Base-by-base conservation (phyloP, 495 filamentous ascomycete genomes). In the Pyronema domesticum region DNA sequence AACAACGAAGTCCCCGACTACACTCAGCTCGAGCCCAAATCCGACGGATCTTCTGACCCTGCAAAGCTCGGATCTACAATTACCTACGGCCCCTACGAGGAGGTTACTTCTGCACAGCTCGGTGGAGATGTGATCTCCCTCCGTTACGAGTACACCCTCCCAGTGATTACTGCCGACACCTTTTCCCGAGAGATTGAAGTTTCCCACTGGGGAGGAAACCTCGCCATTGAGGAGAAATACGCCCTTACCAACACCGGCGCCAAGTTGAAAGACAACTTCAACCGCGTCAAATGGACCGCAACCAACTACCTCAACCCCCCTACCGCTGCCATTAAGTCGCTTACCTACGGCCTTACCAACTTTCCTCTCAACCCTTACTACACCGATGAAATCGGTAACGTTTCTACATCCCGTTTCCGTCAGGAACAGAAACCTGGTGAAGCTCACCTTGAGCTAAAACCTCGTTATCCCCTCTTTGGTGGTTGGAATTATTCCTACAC, bases 401-500 rank as follows among this genome's bases (percentile, higher is more conserved):
- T 98, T 18, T 93, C 86, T 15, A 98, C 91, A 30, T 94, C 85
- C 53, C 78, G 79, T 61, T 98, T 88, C 74, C 77, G 91, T 54
- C 81, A 78, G 55, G 83, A 79, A 59, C 75, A 74, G 66, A 76
- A 82, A 1, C 23, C 5, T 5, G 23, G 23, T 30, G 87, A 94
- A 62, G 86, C 85, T 35, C 71, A 78, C 53, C 76, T 96, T 39
- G 91, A 95, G 69, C 76, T 95, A 56, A 87, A 84, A 69, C 93
- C 93, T 13, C 76, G 91, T 33, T 98, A 86, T 68, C 91, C 91
- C 7, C 65, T 98, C 19, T 96, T 96, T 63, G 91, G 91, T 46
- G 86, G 85, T 49, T 98, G 91, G 91, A 95, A 94, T 69, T 95
- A 94, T 65, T 89, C 82, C 57, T 98, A 95, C 72, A 82, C 81